These are phyloP conservation scores for Ganoderma sinense DNA, from an alignment of 1,284 basidiomycete genomes.

Conservation along the genomic window DNA sequence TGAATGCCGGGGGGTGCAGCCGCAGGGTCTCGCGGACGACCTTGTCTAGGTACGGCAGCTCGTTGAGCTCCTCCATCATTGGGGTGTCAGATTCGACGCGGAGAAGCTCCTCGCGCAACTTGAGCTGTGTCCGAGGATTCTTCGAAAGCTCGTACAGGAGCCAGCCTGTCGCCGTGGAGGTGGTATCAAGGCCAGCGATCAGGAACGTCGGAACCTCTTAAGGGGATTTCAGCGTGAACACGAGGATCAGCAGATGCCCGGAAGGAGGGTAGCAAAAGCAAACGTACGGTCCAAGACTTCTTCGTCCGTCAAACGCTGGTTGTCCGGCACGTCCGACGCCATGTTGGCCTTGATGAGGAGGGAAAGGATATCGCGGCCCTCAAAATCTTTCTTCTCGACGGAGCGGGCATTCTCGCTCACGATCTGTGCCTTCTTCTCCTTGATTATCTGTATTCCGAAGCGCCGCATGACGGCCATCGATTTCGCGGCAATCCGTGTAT, in stretches of 20 bases:
- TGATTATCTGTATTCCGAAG: conserved; percentile 41
- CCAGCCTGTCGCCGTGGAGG: conserved; percentile 51
- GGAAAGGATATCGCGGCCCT: conserved; percentile 42
- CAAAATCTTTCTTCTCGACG: conserved; percentile 33
- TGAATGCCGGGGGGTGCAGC: conserved; percentile 66
- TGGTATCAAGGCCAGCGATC: conserved; percentile 67
- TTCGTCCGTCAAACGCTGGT: conserved; percentile 56
- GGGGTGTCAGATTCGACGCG: conserved; percentile 42
- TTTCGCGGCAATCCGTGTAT: conserved; percentile 24
- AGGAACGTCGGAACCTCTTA: conserved; percentile 22
- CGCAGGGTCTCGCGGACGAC: conserved; percentile 78
- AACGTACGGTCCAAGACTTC: conserved; percentile 63
- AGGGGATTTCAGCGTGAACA: too few species aligned
- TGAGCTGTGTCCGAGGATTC: conserved; percentile 62
- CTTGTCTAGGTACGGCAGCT: conserved; percentile 66
- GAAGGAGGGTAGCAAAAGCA: background rate
- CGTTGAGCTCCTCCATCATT: conserved; percentile 66
- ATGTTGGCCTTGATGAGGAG: conserved; percentile 56
- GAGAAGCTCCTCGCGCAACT: conserved; percentile 74
- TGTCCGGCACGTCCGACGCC: conserved; percentile 49
- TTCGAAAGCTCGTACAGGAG: conserved; percentile 69
- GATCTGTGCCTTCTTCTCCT: conserved; percentile 33
- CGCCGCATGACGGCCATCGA: conserved; percentile 41
- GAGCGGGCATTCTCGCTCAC: conserved; percentile 23
- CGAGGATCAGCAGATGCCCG: background rate